Percentiles rank a stretch among this genome's conserved stretches.
Evolutionary conservation across 2,329 filamentous ascomycete genomes (phyloP).

Genomic region (Pseudogymnoascus sp.): DNA sequence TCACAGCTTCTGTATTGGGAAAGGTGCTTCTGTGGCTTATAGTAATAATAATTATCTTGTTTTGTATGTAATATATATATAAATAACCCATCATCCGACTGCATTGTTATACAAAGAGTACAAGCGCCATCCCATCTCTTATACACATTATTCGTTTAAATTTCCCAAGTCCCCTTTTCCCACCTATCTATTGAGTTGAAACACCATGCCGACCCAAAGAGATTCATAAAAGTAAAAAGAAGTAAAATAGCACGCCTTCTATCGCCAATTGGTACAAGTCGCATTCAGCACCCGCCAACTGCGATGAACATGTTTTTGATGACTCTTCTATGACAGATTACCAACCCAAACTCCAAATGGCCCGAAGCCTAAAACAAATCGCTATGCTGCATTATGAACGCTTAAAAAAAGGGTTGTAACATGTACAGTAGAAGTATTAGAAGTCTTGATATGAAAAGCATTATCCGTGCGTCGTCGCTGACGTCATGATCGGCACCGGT

Average conservation of each 20-base stretch:
- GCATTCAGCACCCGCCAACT: constrained; percentile 1
- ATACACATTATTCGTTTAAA: not conserved
- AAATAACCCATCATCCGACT: not conserved
- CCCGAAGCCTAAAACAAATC: not conserved
- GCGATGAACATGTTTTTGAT: constrained; percentile 7
- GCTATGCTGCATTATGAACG: constrained; percentile 6
- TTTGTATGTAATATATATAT: not conserved
- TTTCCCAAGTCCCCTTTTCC: not conserved
- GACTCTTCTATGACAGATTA: constrained; percentile 6
- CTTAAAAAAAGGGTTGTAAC: not conserved
- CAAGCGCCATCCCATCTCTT: not conserved
- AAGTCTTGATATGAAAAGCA: not conserved
- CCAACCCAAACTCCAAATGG: not conserved
- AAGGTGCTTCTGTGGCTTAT: not conserved
- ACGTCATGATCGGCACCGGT: constrained; percentile 2
- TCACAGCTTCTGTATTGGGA: too few species aligned
- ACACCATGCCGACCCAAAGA: not conserved
- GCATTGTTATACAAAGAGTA: constrained; percentile 8
- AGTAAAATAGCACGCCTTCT: not conserved
- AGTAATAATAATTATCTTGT: not conserved
- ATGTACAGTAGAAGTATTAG: constrained; percentile 2
- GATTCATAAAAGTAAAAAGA: not conserved
- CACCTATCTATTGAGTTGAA: not conserved
- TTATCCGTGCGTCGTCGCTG: not conserved
- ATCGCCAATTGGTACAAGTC: not conserved